Evolutionary conservation across 345 rosid genomes (phyloP).

Genomic region (Orychophragmus violaceus): DNA sequence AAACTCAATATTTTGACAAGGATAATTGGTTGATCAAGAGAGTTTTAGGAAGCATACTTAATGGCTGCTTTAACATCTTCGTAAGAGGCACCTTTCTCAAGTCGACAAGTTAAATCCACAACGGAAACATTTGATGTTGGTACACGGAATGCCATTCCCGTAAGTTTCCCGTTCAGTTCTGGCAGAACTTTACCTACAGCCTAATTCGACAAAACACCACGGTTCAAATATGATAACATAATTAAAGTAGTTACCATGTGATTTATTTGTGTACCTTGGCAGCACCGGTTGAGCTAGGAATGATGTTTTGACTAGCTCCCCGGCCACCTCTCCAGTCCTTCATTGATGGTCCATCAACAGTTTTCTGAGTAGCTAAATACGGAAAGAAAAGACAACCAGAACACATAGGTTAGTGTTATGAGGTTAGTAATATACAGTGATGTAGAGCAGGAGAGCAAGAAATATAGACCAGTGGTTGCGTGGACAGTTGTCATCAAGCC

Average conservation of each 20-base stretch:
- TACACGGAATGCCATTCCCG: constrained; percentile 99
- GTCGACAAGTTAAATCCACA: constrained; percentile 96
- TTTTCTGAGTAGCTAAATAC: constrained; percentile 87
- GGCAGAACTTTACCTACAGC: constrained; percentile 99
- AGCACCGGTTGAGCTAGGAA: constrained; percentile 99
- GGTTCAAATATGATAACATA: constrained; percentile 6
- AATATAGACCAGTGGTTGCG: constrained; percentile 79
- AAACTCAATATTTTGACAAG: background rate
- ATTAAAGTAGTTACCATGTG: background rate
- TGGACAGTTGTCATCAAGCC: constrained; percentile 99
- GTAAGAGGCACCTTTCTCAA: constrained; percentile 85
- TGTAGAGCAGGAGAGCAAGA: constrained; percentile 1
- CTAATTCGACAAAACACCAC: constrained; percentile 23
- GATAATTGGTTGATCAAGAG: background rate
- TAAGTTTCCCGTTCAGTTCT: constrained; percentile 92
- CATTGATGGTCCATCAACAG: constrained; percentile 97
- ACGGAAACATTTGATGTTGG: constrained; percentile 96
- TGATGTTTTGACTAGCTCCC: constrained; percentile 95
- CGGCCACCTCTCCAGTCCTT: constrained; percentile 99
- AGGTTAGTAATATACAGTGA: background rate
- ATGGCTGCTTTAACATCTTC: constrained; percentile 93
- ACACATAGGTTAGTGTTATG: constrained; percentile 1
- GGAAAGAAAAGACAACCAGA: constrained; percentile 6
- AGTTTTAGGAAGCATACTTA: constrained; percentile 43
- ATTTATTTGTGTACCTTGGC: constrained; percentile 58